Percentiles rank a stretch among this genome's conserved stretches.
phyloP scores from a whole-genome alignment of 2,329 filamentous ascomycete genomes.

The Colletotrichum liriopes region DNA sequence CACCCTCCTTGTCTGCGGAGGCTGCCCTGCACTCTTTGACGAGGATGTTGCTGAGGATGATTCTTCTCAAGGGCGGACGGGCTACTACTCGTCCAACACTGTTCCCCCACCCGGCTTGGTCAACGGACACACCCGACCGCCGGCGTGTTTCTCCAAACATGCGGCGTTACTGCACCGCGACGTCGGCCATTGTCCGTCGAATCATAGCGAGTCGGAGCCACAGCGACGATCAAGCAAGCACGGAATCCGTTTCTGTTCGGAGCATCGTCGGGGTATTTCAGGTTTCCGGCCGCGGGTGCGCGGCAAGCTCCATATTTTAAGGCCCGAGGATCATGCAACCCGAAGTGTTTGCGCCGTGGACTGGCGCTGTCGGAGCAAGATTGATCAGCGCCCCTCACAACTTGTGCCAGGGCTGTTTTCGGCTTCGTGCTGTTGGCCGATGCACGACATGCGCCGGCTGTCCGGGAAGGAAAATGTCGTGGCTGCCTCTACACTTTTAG shows the following conservation, averaged over 20 bases:
- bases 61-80: background rate
- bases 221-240: constrained; percentile 23
- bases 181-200: constrained; percentile 17
- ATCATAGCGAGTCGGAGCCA: constrained; percentile 25
- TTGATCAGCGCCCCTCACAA: constrained; percentile 25
- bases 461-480: background rate
- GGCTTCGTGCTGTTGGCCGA: constrained; percentile 9
- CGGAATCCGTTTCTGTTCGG: constrained; percentile 13
- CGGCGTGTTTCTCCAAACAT: constrained; percentile 15
- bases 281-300: constrained; percentile 8
- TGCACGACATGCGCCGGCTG: constrained; percentile 13
- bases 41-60: background rate
- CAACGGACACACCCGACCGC: background rate
- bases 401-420: constrained; percentile 4
- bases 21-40: background rate
- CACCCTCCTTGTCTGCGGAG: constrained; percentile 3
- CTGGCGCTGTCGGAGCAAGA: constrained; percentile 24
- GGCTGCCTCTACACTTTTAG: constrained; percentile 18
- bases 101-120: background rate
- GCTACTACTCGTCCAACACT: background rate
- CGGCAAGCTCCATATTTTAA: constrained; percentile 40
- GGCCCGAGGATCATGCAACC: constrained; percentile 38
- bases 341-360: constrained; percentile 15
- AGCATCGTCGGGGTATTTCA: constrained; percentile 31
- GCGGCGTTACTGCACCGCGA: constrained; percentile 8